Base-by-base conservation (phyloP, 139 green algal genomes). In the Chlorella sorokiniana region DNA sequence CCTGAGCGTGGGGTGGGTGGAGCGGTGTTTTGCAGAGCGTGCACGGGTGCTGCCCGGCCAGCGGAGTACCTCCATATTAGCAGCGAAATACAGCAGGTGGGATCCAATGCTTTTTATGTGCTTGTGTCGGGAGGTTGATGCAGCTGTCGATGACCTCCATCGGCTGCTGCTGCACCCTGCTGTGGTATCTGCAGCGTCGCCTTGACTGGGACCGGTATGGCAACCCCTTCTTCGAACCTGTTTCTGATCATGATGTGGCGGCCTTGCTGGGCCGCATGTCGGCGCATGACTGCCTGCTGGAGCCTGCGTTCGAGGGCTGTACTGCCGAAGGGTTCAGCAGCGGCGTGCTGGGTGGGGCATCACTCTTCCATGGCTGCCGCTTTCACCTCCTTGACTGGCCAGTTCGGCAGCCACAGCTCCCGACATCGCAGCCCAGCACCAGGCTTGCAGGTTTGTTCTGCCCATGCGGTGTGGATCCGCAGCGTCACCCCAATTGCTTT, bases 71-170 rank as follows among this genome's bases (percentile, higher is more conserved):
- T 78, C 22, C 71, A 65, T 1, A 4, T 78, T 9, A 65, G 45
- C 11, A 22, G 16, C 1, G 71, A 31, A 31, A 78, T 33, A 10
- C 48, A 65, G 48, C 48, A 51, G 71, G 71, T 41, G 27, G 5
- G 69, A 29, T 59, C 48, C 48, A 59, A 59, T 59, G 48, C 48
- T 59, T 11, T 59, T 91, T 70, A 64, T 92, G 14, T 27, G 84
- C 18, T 73, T 90, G 27, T 92, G 65, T 68, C 25, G 59, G 22
- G 59, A n/a, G 59, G 22, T 16, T 67, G 20, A 7, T 67, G 20
- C 25, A 16, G 7, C 59, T n/a, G 22, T 59, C 48, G 16, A 16
- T 16, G 11, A 25, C 48, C 11, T 16, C 11, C 62, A 41, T 5
- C 22, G 14, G 62, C 31, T 9, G 4, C 62, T 11, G 6, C 9